Percentiles rank a stretch among this genome's conserved stretches.
Conservation (phyloP, 768 basidiomycete genomes). For the Coprinopsis cinerea region DNA sequence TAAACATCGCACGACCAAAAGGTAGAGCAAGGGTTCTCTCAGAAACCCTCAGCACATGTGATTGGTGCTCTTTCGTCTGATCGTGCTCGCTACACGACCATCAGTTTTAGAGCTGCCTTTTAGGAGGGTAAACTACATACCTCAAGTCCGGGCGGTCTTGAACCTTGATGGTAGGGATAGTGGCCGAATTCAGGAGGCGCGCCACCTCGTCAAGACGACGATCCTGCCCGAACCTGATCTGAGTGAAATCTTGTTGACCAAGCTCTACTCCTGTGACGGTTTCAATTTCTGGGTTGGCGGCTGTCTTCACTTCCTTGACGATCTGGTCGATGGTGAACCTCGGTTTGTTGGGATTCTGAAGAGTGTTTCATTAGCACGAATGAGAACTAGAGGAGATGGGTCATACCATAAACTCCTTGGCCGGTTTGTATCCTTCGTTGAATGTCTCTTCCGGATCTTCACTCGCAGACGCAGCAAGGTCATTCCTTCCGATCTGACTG, state of each 20-base stretch:
- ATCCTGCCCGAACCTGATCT: conserved; percentile 87
- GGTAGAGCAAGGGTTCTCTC: conserved; percentile 88
- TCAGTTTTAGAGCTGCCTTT: neutral
- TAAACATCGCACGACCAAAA: conserved; percentile 88
- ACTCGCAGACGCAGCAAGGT: conserved; percentile 62
- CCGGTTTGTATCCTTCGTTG: conserved; percentile 49
- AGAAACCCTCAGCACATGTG: conserved; percentile 71
- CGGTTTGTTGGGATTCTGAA: conserved; percentile 44
- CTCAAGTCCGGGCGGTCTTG: conserved; percentile 66
- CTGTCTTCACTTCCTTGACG: conserved; percentile 41
- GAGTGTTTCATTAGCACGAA: neutral
- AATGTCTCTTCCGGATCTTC: conserved; percentile 38
- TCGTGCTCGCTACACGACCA: conserved; percentile 68
- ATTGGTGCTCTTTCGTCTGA: conserved; percentile 79
- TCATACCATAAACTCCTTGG: conserved; percentile 54
- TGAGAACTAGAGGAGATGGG: neutral
- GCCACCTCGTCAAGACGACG: conserved; percentile 87
- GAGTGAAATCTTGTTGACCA: conserved; percentile 65
- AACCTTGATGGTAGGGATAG: conserved; percentile 56
- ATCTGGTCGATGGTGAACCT: conserved; percentile 49
- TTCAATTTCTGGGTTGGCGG: conserved; percentile 50
- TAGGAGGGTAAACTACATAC: conserved; percentile 13
- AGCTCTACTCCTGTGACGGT: conserved; percentile 67
- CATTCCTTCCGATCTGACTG: conserved; percentile 63
- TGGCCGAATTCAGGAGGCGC: conserved; percentile 82